Evolutionary conservation across 306 rosid genomes (phyloP).

Genomic region (Vigna trinervia): DNA sequence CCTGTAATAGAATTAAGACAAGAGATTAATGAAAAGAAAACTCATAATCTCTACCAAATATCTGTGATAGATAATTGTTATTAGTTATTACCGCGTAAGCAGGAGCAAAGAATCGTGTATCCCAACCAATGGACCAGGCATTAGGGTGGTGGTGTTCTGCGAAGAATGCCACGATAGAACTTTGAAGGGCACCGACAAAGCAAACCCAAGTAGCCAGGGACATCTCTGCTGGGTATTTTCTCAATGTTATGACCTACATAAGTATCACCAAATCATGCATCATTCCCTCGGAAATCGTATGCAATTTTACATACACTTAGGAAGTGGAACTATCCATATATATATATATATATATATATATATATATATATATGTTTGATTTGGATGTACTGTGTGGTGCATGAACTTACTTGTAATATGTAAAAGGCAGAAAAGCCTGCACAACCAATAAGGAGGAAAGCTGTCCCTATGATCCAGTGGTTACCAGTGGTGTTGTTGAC

Average conservation of each 20-base stretch:
- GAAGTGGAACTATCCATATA: background rate
- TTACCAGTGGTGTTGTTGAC: conserved; percentile 40
- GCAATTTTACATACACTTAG: too few relatives aligned
- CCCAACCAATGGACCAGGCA: conserved; percentile 73
- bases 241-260: conserved; percentile 67
- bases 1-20: conserved; percentile 42
- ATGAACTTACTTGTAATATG: conserved; percentile 44
- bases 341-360: too few relatives aligned
- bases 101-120: conserved; percentile 65
- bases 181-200: conserved; percentile 71
- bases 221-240: conserved; percentile 70
- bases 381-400: too few relatives aligned
- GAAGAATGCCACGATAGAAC: conserved; percentile 53
- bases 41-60: too few relatives aligned
- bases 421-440: conserved; percentile 72
- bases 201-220: conserved; percentile 77
- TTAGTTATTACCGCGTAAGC: conserved; percentile 58
- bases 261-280: background rate
- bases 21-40: background rate
- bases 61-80: too few relatives aligned
- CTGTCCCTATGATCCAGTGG: conserved; percentile 65
- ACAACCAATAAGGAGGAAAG: conserved; percentile 69
- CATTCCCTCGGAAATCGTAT: too few relatives aligned
- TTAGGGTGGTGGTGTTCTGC: conserved; percentile 57
- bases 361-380: too few relatives aligned